phyloP scores from a whole-genome alignment of 345 rosid species.

The Brassica carinata region DNA sequence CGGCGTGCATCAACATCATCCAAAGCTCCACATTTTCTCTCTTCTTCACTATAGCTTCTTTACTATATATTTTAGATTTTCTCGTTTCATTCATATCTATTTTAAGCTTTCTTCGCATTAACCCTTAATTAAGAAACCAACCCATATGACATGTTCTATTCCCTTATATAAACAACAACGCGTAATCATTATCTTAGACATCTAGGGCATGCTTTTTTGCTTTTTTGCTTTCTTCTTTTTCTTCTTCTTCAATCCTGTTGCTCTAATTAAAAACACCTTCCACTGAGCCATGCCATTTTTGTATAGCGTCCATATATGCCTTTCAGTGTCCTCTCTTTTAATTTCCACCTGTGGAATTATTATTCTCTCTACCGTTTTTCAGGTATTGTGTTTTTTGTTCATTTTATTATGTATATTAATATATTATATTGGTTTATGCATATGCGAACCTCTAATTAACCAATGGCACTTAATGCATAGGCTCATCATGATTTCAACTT shows the following conservation, averaged over 20 bases:
- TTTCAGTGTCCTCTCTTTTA: constrained; percentile 22
- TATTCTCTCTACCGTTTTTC: constrained; percentile 14
- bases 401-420: constrained; percentile 20
- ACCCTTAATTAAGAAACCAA: constrained; percentile 32
- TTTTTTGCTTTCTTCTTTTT: constrained; percentile 33
- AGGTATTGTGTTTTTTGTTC: not conserved
- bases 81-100: not conserved
- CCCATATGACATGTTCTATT: constrained; percentile 37
- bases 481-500: constrained; percentile 29
- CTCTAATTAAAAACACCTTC: constrained; percentile 1
- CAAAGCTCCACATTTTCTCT: constrained; percentile 57
- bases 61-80: constrained; percentile 20
- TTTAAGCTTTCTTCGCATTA: not conserved
- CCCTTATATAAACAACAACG: constrained; percentile 29
- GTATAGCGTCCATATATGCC: constrained; percentile 16
- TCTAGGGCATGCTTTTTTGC: constrained; percentile 46
- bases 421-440: constrained; percentile 16
- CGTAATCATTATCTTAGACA: constrained; percentile 39
- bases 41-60: constrained; percentile 27
- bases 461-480: constrained; percentile 36
- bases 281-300: constrained; percentile 32
- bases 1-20: constrained; percentile 94
- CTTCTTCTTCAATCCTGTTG: constrained; percentile 2
- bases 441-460: constrained; percentile 29
- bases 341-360: constrained; percentile 18